Evolutionary conservation across 2,329 filamentous ascomycete genomes (phyloP).

Genomic region (Ascochyta lentis): DNA sequence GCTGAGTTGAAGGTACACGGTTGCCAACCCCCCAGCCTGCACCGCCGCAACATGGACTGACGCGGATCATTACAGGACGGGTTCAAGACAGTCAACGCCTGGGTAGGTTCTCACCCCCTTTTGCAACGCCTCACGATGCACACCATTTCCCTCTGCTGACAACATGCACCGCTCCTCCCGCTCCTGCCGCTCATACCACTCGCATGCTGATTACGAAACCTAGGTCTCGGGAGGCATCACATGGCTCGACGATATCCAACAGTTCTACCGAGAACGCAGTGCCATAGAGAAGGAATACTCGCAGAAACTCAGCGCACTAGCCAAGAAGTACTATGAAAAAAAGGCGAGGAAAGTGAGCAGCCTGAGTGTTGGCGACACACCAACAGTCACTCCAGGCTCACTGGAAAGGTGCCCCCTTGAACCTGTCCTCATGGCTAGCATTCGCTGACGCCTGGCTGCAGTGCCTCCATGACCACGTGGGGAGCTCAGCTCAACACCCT

Average conservation of each 20-base stretch:
- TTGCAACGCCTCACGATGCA: not conserved
- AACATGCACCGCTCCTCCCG: not conserved
- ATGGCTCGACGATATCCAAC: slow-evolving; percentile 96
- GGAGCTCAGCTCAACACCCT: slow-evolving; percentile 89
- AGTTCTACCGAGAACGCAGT: slow-evolving; percentile 95
- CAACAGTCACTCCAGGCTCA: slow-evolving; percentile 90
- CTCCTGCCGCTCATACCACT: not conserved
- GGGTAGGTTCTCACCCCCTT: slow-evolving; percentile 62
- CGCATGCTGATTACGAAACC: slow-evolving; percentile 30
- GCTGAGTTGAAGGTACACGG: slow-evolving; percentile 83
- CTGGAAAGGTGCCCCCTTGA: slow-evolving; percentile 72
- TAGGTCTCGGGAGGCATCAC: slow-evolving; percentile 82
- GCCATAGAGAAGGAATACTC: slow-evolving; percentile 97
- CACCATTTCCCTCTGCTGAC: slow-evolving; percentile 16
- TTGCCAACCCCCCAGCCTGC: slow-evolving; percentile 13
- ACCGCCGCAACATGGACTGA: slow-evolving; percentile 33
- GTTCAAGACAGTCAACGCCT: slow-evolving; percentile 92
- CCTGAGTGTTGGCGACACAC: slow-evolving; percentile 91
- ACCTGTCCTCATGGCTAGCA: not conserved
- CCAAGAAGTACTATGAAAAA: slow-evolving; percentile 97
- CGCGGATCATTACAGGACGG: slow-evolving; percentile 71
- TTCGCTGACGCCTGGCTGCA: slow-evolving; percentile 47
- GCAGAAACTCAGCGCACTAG: slow-evolving; percentile 81
- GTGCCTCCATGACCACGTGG: slow-evolving; percentile 96
- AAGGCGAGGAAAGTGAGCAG: slow-evolving; percentile 88